A percentile compares a stretch with the other conserved stretches of the same genome.
Conservation (phyloP, 108 stramenopile genomes). For the Skeletonema grethae region DNA sequence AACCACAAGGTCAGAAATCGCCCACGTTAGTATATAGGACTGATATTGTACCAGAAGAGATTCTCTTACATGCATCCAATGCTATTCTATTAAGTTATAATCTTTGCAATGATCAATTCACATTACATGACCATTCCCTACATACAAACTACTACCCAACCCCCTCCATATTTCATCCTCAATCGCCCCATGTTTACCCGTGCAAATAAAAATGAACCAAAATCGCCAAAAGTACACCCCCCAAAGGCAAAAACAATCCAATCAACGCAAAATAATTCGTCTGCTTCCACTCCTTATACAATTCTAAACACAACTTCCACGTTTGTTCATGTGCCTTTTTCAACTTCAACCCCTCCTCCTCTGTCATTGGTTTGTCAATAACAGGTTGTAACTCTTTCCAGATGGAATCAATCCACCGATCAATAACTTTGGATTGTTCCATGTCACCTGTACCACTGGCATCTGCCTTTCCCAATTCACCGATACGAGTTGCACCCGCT, state of each 20-base stretch:
- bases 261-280: conserved; percentile 17
- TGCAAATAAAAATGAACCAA: conserved; percentile 27
- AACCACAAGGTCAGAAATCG: no score
- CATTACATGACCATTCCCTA: no score
- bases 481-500: conserved; percentile 65
- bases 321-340: conserved; percentile 33
- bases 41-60: no score
- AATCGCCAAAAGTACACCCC: conserved; percentile 21
- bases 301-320: conserved; percentile 40
- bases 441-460: conserved; percentile 66
- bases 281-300: conserved; percentile 37
- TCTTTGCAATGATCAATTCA: no score
- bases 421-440: conserved; percentile 63
- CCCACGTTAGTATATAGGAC: no score
- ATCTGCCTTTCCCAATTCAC: conserved; percentile 75
- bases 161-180: background rate
- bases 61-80: no score
- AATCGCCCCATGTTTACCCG: background rate
- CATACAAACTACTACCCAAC: background rate
- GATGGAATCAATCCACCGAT: conserved; percentile 44
- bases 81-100: no score
- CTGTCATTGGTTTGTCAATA: background rate
- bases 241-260: conserved; percentile 19
- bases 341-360: background rate
- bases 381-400: conserved; percentile 41